Base-by-base conservation (phyloP, 345 rosid species). In the Camelina sativa region DNA sequence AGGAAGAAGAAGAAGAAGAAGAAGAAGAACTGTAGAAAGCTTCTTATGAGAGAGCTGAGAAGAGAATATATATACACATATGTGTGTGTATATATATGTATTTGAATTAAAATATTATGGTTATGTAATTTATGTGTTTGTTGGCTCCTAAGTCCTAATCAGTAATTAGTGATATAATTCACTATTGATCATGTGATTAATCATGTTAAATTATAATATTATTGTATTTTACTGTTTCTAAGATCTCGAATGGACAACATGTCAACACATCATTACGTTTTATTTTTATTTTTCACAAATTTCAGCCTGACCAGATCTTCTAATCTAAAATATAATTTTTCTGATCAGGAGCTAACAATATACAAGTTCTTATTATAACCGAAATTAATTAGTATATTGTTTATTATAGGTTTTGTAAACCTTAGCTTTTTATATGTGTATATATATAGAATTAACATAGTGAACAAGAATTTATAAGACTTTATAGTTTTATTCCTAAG, bases 211-310 rank as follows among this genome's bases (percentile, higher is more conserved):
- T 5, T 43, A 43, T 0, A 43, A 43, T 44, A 13, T 44, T 44
- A 6, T 6, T 44, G n/a, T n/a, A 44, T 44, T 28, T 28, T 44
- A 41, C 5, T 56, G 37, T 34, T 16, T 34, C 5, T 32, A 3
- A 32, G 19, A 34, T 58, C 37, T 56, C 8, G 6, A 37, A 34
- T 34, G 0, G 20, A 62, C 20, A 62, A 43, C 67, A 43, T 34
- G 35, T 22, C 67, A 43, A 23, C 67, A 62, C 54, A 63, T 63
- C 8, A 23, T 43, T 19, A 62, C 19, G 37, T 23, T 41, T 62
- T 41, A 23, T 43, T 23, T 35, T 62, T 43, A 8, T 23, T 54
- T 55, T 11, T 28, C 16, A 25, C 17, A n/a, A 63, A 23, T 43
- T 63, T 41, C 15, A 46, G 8, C 68, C 22, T 28, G 41, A 64